Conservation (phyloP, 257 asterid species). For the Solanum tarijense region DNA sequence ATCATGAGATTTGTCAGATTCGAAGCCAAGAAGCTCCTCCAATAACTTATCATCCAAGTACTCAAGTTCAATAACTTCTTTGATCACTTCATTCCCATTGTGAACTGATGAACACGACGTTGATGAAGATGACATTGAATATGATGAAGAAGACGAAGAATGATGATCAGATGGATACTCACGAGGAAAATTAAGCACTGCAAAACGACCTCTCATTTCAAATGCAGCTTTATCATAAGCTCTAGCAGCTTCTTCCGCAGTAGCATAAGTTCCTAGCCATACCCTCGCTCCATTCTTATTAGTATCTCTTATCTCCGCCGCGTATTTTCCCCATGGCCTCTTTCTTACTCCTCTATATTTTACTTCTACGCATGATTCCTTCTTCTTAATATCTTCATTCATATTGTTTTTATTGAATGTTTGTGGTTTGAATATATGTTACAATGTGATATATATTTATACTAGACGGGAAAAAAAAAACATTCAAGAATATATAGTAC, state of each 20-base stretch:
- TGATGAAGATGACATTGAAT: background rate
- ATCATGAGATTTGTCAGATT: background rate
- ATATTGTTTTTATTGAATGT: background rate
- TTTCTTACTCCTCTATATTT: constrained; percentile 54
- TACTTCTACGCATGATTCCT: constrained; percentile 15
- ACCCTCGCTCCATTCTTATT: constrained; percentile 38
- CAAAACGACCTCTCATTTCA: constrained; percentile 42
- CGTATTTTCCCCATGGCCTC: constrained; percentile 80
- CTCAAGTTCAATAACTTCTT: constrained; percentile 20
- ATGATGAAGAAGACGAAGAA: background rate
- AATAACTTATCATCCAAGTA: constrained; percentile 20
- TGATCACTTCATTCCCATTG: background rate
- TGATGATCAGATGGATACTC: constrained; percentile 26
- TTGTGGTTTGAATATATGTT: background rate
- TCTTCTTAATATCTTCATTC: background rate
- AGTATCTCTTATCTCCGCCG: constrained; percentile 62
- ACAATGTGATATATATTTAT: background rate
- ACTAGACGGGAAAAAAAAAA: background rate
- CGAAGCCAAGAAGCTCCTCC: constrained; percentile 19
- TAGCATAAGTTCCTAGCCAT: constrained; percentile 67
- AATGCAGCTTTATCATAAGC: constrained; percentile 65
- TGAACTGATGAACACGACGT: background rate
- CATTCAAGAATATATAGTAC: background rate
- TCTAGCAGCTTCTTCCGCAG: constrained; percentile 68
- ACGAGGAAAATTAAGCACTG: constrained; percentile 58